Conservation (phyloP, 2,329 filamentous ascomycete species). For the Penicillium rolfsii region DNA sequence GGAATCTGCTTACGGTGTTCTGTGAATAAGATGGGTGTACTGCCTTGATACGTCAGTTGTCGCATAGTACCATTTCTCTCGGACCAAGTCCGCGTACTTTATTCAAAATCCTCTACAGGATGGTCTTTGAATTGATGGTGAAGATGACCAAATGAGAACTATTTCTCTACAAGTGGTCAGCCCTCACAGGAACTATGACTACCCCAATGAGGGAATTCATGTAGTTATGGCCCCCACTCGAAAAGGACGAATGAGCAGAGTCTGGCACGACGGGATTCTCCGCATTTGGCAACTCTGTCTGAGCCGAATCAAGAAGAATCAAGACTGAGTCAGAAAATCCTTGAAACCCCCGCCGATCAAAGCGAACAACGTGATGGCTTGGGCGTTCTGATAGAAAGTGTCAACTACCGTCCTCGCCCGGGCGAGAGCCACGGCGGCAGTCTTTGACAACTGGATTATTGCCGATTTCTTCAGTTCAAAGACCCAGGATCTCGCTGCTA, state of each 20-base stretch:
- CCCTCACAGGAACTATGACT: no score
- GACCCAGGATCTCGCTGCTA: constrained; percentile 63
- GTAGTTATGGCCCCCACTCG: background rate
- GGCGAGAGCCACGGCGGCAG: background rate
- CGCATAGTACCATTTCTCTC: background rate
- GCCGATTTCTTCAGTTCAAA: constrained; percentile 59
- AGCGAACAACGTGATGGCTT: background rate
- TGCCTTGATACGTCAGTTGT: no score
- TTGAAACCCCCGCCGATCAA: background rate
- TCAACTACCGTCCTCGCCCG: constrained; percentile 8
- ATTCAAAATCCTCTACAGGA: background rate
- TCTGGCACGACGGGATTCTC: background rate
- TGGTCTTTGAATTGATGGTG: background rate
- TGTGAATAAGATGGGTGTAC: background rate
- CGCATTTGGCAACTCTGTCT: background rate
- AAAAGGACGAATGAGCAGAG: background rate
- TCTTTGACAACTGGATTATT: constrained; percentile 52
- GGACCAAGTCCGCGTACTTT: background rate
- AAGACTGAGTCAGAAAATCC: background rate
- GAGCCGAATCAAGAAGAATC: background rate
- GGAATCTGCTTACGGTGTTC: background rate
- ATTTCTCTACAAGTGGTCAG: background rate
- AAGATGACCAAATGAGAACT: no score
- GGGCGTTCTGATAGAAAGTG: background rate
- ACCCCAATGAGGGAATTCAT: background rate